Percentiles rank a stretch among this genome's conserved stretches.
phyloP scores from a whole-genome alignment of 345 rosid genomes.

The Lepidium sativum region DNA sequence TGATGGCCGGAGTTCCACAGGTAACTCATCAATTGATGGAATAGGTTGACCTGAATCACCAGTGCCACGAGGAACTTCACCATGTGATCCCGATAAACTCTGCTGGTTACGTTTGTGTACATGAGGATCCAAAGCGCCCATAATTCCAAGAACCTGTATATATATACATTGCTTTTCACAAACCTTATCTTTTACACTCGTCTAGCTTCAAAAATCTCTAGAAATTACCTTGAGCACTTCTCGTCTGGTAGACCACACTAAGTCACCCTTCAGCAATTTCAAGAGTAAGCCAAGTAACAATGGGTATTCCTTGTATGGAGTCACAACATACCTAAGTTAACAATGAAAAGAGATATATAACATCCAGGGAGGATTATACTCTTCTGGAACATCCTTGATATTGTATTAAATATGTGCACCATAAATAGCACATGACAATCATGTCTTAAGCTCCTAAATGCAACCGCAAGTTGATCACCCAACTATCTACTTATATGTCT shows the following conservation, averaged over 20 bases:
- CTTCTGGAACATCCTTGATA: conserved; percentile 4
- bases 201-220: conserved; percentile 12
- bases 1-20: conserved; percentile 89
- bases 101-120: conserved; percentile 84
- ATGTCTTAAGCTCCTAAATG: conserved; percentile 1
- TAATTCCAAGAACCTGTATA: conserved; percentile 89
- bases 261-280: conserved; percentile 93
- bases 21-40: conserved; percentile 74
- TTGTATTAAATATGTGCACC: not conserved
- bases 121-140: conserved; percentile 99
- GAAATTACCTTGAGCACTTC: conserved; percentile 89
- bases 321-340: conserved; percentile 70
- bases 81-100: conserved; percentile 66
- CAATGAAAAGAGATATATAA: conserved; percentile 16
- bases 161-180: conserved; percentile 23
- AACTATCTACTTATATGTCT: conserved; percentile 1
- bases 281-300: conserved; percentile 85
- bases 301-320: conserved; percentile 93
- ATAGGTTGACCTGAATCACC: conserved; percentile 95
- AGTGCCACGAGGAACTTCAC: conserved; percentile 80
- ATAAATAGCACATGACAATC: conserved; percentile 8
- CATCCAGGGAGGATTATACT: not conserved
- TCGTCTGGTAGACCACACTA: conserved; percentile 91
- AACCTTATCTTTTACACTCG: conserved; percentile 5
- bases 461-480: too few relatives aligned